These are phyloP conservation scores for Curvularia verruculosa DNA, from an alignment of 2,329 filamentous ascomycete species.

Conservation along the genomic window DNA sequence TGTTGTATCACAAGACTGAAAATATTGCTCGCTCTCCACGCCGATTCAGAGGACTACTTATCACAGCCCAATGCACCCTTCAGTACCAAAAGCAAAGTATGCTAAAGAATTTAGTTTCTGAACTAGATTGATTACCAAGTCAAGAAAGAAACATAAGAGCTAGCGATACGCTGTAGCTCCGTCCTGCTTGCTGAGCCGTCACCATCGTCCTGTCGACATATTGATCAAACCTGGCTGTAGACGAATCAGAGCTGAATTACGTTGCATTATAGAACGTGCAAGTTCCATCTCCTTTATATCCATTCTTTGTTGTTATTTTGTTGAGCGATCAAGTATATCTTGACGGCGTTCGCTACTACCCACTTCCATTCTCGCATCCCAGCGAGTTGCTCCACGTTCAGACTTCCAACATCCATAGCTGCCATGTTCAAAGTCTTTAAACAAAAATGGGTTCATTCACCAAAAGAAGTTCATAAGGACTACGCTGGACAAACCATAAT, in stretches of 20 bases:
- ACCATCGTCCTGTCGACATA: neutral
- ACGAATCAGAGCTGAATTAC: conserved; percentile 23
- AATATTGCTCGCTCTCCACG: neutral
- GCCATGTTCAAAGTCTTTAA: conserved; percentile 35
- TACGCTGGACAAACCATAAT: conserved; percentile 52
- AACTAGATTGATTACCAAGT: neutral
- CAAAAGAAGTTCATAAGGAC: conserved; percentile 41
- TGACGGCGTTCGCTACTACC: neutral
- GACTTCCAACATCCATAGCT: conserved; percentile 21
- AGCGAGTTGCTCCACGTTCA: neutral
- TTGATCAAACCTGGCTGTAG: neutral
- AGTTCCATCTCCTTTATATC: conserved; percentile 54
- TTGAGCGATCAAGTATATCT: neutral
- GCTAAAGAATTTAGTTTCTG: neutral
- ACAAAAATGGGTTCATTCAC: conserved; percentile 44
- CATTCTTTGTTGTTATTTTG: neutral
- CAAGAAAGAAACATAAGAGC: neutral
- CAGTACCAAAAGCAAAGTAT: neutral
- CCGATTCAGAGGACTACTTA: neutral
- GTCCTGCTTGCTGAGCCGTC: neutral
- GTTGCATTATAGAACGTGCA: conserved; percentile 7
- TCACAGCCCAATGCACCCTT: neutral
- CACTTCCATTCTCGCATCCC: neutral
- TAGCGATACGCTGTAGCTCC: neutral
- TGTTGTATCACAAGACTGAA: neutral